Conservation (phyloP, 345 rosid genomes). For the Erodium maritimum region DNA sequence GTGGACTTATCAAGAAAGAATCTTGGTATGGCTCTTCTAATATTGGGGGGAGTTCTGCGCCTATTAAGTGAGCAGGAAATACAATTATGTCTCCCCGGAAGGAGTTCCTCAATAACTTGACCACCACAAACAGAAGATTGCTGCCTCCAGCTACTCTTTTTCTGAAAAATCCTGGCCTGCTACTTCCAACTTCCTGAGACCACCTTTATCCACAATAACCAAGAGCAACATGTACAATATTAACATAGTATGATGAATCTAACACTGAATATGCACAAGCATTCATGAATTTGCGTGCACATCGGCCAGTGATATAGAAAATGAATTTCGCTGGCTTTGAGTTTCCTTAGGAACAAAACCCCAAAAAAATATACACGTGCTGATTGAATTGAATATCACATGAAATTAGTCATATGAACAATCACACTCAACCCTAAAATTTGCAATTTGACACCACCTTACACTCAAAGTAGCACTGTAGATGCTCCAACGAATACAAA, state of each 20-base stretch:
- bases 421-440: not conserved
- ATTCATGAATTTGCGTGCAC: not conserved
- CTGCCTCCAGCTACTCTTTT: slow-evolving; percentile 29
- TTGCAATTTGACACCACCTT: not conserved
- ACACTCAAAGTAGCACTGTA: too few relatives aligned
- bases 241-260: not conserved
- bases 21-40: slow-evolving; percentile 23
- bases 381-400: not conserved
- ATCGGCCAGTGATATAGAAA: slow-evolving; percentile 4
- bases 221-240: slow-evolving; percentile 5
- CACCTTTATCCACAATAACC: slow-evolving; percentile 27
- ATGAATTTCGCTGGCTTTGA: not conserved
- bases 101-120: slow-evolving; percentile 16
- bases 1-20: slow-evolving; percentile 51
- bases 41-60: slow-evolving; percentile 21
- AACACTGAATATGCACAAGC: not conserved
- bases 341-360: too few relatives aligned
- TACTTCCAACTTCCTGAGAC: slow-evolving; percentile 15
- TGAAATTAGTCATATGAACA: not conserved
- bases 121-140: slow-evolving; percentile 19
- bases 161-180: slow-evolving; percentile 13
- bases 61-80: slow-evolving; percentile 31
- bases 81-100: slow-evolving; percentile 26
- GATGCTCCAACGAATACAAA: not conserved
- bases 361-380: not conserved